Evolutionary conservation across 2,329 filamentous ascomycete species (phyloP).

Genomic region (Penicillium sp.): DNA sequence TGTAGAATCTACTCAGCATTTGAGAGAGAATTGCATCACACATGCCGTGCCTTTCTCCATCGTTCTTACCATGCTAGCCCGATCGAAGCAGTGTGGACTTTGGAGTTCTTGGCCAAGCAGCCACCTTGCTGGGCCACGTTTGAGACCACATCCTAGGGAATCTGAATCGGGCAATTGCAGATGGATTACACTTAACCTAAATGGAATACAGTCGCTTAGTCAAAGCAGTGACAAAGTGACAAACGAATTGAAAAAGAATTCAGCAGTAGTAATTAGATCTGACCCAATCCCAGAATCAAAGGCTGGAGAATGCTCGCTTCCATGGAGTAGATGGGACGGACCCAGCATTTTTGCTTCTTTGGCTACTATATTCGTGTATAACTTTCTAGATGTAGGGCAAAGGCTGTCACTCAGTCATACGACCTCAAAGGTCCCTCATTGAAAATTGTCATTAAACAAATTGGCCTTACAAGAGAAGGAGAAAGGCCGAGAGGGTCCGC

Average conservation of each 20-base stretch:
- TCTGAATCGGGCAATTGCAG: conserved; percentile 18
- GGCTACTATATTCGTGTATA: neutral
- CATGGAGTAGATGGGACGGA: neutral
- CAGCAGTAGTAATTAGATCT: neutral
- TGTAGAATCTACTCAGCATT: neutral
- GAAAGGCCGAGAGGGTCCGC: neutral
- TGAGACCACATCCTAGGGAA: conserved; percentile 15
- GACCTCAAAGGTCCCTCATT: neutral
- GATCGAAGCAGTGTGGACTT: conserved; percentile 6
- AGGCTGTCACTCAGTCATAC: neutral
- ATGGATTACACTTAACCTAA: conserved; percentile 3
- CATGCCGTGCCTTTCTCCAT: conserved; percentile 7
- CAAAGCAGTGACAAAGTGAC: neutral
- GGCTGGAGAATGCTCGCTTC: neutral
- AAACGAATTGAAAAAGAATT: neutral
- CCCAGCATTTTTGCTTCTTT: neutral
- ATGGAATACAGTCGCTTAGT: neutral
- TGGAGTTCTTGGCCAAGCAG: conserved; percentile 9
- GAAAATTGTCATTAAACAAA: neutral
- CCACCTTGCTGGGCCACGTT: conserved; percentile 26
- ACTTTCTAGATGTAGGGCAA: neutral
- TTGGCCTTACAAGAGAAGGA: neutral
- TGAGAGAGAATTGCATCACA: neutral
- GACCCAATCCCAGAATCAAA: neutral
- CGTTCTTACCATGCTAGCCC: conserved; percentile 1